Base-by-base conservation (phyloP, 129 eudicot genomes). In the Rutidosis leptorrhynchoides region DNA sequence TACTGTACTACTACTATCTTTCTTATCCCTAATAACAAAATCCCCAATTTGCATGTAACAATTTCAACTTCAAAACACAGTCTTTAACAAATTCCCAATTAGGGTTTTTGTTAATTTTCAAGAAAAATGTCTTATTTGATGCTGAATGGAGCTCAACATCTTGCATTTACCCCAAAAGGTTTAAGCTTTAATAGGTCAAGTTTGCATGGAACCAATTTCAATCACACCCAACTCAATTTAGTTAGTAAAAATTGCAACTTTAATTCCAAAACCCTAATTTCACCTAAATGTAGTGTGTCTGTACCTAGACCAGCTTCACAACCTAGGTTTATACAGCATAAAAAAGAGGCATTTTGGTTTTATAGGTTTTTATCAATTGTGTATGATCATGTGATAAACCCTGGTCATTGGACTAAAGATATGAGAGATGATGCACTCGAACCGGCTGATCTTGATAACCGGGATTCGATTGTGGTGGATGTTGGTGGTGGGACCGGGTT, bases 401-500 rank as follows among this genome's bases (percentile, higher is more conserved):
- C 95, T 62, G 95, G 95, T 3, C 97, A 86, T 70, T 90, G 97
- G 95, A 90, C 95, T 30, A 90, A 86, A 61, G 95, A 90, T 72
- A 90, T 90, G 95, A 67, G 97, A 55, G 95, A 80, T 33, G 95
- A 82, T 1, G 95, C 95, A 16, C 77, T 90, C 9, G 95, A 90
- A 74, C 97, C 95, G 14, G 97, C 95, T 19, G 86, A 86, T 65
- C 70, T 90, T 24, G 35, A 26, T 54, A 51, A 46, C 58, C 64
- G 83, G 74, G 70, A 73, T 24, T 24, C 77, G 88, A 53, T 55
- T 1, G 97, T 90, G 82, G 95, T 90, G 49, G 90, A 90, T 76
- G 97, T 90, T 46, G 97, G 97, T 56, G 97, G 95, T 5, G 97
- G 88, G 0, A 90, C 97, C 1, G 90, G 95, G 72, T 90, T 90